Base-by-base conservation (phyloP, 257 asterid species). In the Forsythia suspensa region DNA sequence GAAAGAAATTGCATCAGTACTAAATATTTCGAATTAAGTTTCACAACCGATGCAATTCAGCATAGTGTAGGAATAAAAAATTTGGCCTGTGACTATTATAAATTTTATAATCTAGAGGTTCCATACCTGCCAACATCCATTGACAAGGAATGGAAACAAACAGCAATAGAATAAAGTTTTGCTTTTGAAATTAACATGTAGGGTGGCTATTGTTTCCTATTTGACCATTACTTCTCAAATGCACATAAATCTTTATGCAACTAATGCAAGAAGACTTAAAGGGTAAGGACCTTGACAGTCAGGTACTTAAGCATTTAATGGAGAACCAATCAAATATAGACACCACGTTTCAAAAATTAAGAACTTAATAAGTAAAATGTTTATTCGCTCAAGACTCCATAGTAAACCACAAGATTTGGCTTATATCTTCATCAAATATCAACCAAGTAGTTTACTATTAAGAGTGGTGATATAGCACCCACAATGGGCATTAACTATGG, bases 181-280 rank as follows among this genome's bases (percentile, higher is more conserved):
- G 40, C 24, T 48, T 51, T 18, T 12, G 29, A 44, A 40, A 52
- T 48, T 0, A 66, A 57, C 70, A 74, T 15, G 46, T 29, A 12
- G 1, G 37, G 36, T 18, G 3, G 52, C 16, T 11, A 36, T 41
- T 24, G 70, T 63, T 15, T 16, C 16, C 9, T 21, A 21, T 9
- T n/a, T 51, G 79, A 69, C 41, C 52, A 29, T 21, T 43, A 70
- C 55, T 24, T 65, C 76, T 67, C 73, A 48, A 73, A 80, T 66
- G 71, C 39, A 42, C 37, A 36, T 16, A 63, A 61, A 13, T 66
- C 29, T 39, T 5, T 18, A 1, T 7, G 66, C 57, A 46, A 67
- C n/a, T 55, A 48, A 34, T n/a, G 43, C 2, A 12, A 4, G 10
- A 74, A 72, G 7, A 42, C 3, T 74, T 51, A 12, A 38, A 63